Evolutionary conservation across 495 filamentous ascomycete genomes (phyloP).

Genomic region (Podospora conica): DNA sequence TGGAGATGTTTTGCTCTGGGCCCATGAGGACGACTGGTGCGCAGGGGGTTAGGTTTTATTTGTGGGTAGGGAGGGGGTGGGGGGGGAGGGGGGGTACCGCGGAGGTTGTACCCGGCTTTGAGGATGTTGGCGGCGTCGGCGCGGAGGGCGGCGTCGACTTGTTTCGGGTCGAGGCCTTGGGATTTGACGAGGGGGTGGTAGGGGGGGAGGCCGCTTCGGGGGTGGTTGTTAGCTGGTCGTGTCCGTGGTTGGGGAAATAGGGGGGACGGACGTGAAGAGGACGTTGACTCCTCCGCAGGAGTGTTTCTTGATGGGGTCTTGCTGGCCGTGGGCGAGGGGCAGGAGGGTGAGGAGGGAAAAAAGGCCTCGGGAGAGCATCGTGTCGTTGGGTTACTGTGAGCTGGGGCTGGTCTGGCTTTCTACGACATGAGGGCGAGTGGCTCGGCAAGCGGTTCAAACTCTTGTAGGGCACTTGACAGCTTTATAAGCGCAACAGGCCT

Average conservation of each 20-base stretch:
- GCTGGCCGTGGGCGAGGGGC: neutral
- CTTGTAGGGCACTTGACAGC: neutral
- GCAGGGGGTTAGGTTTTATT: neutral
- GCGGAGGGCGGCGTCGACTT: slow-evolving; percentile 2
- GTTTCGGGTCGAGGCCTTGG: slow-evolving; percentile 4
- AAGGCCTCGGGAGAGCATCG: neutral
- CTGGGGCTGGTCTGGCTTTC: neutral
- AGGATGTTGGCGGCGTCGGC: neutral
- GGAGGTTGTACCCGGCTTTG: slow-evolving; percentile 8
- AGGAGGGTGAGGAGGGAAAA: neutral
- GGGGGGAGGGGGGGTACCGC: neutral
- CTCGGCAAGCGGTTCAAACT: neutral
- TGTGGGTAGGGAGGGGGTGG: neutral
- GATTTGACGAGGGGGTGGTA: slow-evolving; percentile 8
- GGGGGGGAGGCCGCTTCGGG: slow-evolving; percentile 3
- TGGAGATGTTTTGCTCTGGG: neutral
- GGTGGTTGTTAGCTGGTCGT: neutral
- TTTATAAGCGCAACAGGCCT: neutral
- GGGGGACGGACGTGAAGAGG: slow-evolving; percentile 1
- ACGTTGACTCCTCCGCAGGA: slow-evolving; percentile 1
- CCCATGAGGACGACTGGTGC: neutral
- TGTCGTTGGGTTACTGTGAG: neutral
- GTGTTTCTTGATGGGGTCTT: neutral
- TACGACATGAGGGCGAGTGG: neutral
- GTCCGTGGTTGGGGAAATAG: neutral